These are phyloP conservation scores for Beauveria caledonica DNA, from an alignment of 2,329 filamentous ascomycete genomes.

Conservation along the genomic window DNA sequence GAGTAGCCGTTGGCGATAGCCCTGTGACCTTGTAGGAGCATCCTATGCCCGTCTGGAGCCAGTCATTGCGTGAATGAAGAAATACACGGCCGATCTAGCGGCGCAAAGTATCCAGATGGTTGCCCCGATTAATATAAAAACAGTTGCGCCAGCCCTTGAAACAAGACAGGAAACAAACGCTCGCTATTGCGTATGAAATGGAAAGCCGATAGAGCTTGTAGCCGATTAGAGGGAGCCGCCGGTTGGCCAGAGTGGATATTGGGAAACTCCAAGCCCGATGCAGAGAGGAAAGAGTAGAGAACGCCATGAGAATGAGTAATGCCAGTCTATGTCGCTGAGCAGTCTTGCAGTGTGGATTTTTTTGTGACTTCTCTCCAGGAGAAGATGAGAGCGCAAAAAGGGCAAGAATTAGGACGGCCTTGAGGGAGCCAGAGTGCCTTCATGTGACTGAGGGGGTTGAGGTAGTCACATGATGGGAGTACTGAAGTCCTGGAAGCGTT, in stretches of 20 bases:
- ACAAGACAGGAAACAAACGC: constrained; percentile 19
- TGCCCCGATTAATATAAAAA: constrained; percentile 24
- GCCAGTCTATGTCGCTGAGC: constrained; percentile 30
- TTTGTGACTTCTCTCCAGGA: constrained; percentile 22
- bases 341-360: constrained; percentile 18
- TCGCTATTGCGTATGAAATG: constrained; percentile 31
- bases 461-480: constrained; percentile 75
- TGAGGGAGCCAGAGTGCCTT: constrained; percentile 37
- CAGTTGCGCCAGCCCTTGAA: constrained; percentile 18
- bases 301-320: constrained; percentile 30
- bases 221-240: constrained; percentile 15
- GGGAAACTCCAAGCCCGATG: constrained; percentile 36
- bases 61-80: constrained; percentile 44
- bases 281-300: constrained; percentile 21
- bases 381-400: constrained; percentile 13
- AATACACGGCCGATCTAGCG: constrained; percentile 41
- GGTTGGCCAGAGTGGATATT: constrained; percentile 26
- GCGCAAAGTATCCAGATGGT: constrained; percentile 26
- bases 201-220: constrained; percentile 27
- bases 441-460: constrained; percentile 29
- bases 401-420: constrained; percentile 35
- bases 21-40: constrained; percentile 47
- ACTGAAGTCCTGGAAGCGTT: constrained; percentile 71
- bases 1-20: constrained; percentile 36
- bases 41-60: constrained; percentile 41